Percentiles rank a stretch among this genome's conserved stretches.
Conservation (phyloP, 208 protist species). For the Jaenimonas drosophilae region DNA sequence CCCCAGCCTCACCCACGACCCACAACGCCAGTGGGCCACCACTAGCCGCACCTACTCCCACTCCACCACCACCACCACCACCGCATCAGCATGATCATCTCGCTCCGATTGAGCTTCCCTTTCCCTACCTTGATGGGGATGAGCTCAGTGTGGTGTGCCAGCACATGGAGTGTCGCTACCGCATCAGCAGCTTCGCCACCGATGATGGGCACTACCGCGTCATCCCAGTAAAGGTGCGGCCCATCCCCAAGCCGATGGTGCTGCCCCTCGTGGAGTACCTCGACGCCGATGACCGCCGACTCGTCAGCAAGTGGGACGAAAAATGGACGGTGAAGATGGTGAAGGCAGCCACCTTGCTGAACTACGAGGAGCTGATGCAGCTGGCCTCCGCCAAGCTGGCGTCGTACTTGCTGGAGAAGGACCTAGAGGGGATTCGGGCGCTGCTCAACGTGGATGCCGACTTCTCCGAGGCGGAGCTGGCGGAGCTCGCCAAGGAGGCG, state of each 20-base stretch:
- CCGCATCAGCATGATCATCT: no score
- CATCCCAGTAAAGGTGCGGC: conserved; percentile 27
- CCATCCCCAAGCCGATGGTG: conserved; percentile 66
- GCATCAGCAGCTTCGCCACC: conserved; percentile 22
- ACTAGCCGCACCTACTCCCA: no score
- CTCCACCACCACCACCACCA: no score
- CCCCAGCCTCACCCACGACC: no score
- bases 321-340: conserved; percentile 56
- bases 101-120: conserved; percentile 45
- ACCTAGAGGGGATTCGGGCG: conserved; percentile 74
- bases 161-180: conserved; percentile 77
- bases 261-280: conserved; percentile 66
- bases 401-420: conserved; percentile 71
- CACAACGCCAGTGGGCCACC: no score
- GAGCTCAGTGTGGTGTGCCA: conserved; percentile 49
- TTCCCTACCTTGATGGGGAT: conserved; percentile 59
- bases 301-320: conserved; percentile 76
- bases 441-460: conserved; percentile 84
- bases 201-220: conserved; percentile 29
- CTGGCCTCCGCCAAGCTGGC: conserved; percentile 83
- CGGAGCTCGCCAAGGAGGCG: conserved; percentile 77
- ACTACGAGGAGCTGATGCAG: conserved; percentile 77
- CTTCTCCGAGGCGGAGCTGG: conserved; percentile 78
- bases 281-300: conserved; percentile 42
- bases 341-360: conserved; percentile 81